phyloP scores from a whole-genome alignment of 2,329 filamentous ascomycete genomes.

The Aspergillus tubingensis region DNA sequence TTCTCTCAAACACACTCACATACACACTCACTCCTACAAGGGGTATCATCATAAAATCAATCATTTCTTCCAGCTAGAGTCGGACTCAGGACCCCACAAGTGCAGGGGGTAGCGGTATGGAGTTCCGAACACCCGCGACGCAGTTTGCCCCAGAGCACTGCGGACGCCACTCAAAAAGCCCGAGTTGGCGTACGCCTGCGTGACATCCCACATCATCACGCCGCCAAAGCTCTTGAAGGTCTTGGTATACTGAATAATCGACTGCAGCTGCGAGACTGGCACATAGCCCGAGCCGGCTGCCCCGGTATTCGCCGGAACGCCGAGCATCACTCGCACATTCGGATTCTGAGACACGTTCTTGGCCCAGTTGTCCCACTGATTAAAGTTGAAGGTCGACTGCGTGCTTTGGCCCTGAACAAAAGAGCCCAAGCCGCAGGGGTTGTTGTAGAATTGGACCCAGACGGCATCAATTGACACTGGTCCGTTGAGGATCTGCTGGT shows the following conservation, averaged over 20 bases:
- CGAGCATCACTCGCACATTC: slow-evolving; percentile 63
- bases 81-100: neutral
- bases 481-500: slow-evolving; percentile 58
- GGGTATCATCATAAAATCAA: neutral
- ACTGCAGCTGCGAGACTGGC: slow-evolving; percentile 47
- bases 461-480: slow-evolving; percentile 61
- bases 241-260: slow-evolving; percentile 57
- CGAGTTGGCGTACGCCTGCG: slow-evolving; percentile 59
- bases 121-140: slow-evolving; percentile 9
- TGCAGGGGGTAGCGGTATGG: slow-evolving; percentile 1
- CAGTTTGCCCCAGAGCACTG: slow-evolving; percentile 33
- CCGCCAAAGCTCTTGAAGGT: slow-evolving; percentile 64
- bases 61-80: neutral
- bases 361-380: slow-evolving; percentile 68
- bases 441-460: slow-evolving; percentile 70
- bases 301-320: slow-evolving; percentile 58
- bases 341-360: slow-evolving; percentile 58
- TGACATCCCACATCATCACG: slow-evolving; percentile 70
- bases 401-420: slow-evolving; percentile 49
- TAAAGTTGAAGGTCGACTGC: slow-evolving; percentile 63
- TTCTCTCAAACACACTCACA: neutral
- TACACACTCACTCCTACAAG: neutral
- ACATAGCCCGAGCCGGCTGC: slow-evolving; percentile 61
- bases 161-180: slow-evolving; percentile 56
- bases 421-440: slow-evolving; percentile 61